Conservation (phyloP, 148 eudicot species). For the Silene latifolia region DNA sequence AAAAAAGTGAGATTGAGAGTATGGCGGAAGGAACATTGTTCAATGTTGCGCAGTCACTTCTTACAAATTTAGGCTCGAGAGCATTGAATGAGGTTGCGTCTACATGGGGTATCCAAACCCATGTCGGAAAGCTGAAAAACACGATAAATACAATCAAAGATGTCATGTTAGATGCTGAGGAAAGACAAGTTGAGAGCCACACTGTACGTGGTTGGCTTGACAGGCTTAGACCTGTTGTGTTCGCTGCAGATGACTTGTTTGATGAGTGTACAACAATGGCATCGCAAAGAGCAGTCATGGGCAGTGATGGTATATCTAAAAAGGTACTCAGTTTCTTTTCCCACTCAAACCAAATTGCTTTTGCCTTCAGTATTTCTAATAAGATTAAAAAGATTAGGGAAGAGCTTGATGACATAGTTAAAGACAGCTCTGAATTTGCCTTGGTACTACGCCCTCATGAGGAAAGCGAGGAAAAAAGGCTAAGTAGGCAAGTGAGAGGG, state of each 20-base stretch:
- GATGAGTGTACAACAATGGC: constrained; percentile 24
- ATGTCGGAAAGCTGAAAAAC: constrained; percentile 16
- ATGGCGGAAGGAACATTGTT: constrained; percentile 29
- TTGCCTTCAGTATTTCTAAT: constrained; percentile 4
- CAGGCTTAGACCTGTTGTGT: constrained; percentile 22
- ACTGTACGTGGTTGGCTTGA: constrained; percentile 20
- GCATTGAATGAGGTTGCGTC: constrained; percentile 21
- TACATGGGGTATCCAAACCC: constrained; percentile 14
- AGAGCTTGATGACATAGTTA: constrained; percentile 15
- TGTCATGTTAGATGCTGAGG: constrained; percentile 35
- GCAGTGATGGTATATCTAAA: not conserved
- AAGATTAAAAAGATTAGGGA: constrained; percentile 15
- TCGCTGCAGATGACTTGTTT: constrained; percentile 24
- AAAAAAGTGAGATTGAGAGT: not conserved
- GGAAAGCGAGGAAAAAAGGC: too few species aligned
- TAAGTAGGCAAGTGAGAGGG: too few species aligned
- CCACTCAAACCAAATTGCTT: not conserved
- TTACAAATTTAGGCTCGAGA: constrained; percentile 18
- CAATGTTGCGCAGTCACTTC: constrained; percentile 4
- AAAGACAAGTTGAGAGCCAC: constrained; percentile 18
- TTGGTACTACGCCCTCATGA: not conserved
- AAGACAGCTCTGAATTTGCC: constrained; percentile 10
- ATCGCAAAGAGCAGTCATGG: not conserved
- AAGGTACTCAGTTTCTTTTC: constrained; percentile 24
- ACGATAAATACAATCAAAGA: constrained; percentile 19